Conservation (phyloP, 192 early-diverging fungal genomes). For the Coemansia sp. region DNA sequence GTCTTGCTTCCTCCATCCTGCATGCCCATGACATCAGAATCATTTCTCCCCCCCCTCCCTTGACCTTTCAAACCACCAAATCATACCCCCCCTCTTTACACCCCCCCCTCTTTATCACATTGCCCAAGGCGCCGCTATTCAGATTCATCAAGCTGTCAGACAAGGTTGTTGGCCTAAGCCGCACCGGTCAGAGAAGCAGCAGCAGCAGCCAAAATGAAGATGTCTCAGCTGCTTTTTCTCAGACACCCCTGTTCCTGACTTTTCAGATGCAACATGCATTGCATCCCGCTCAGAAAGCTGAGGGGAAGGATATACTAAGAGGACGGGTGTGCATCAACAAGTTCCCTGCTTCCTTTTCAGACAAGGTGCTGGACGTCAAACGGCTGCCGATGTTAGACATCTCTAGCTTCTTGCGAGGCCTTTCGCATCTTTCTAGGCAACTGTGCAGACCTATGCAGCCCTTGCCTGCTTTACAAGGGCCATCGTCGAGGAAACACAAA, state of each 20-base stretch:
- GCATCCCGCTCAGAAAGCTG: not conserved
- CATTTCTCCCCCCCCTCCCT: not conserved
- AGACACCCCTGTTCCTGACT: not conserved
- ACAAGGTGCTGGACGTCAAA: not conserved
- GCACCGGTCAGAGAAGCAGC: not conserved
- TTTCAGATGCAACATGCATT: not conserved
- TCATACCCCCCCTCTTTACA: not conserved
- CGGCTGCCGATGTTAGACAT: not conserved
- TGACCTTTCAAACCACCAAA: not conserved
- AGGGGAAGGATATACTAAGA: not conserved
- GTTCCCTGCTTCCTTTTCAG: not conserved
- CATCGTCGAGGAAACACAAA: not conserved
- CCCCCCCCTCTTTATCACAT: not conserved
- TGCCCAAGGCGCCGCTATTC: not conserved
- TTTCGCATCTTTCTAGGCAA: not conserved
- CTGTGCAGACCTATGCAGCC: not conserved
- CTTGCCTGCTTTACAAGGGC: not conserved
- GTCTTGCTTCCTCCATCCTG: conserved; percentile 8
- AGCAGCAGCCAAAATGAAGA: not conserved
- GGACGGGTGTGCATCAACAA: not conserved
- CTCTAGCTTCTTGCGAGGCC: not conserved
- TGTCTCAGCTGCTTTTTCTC: not conserved
- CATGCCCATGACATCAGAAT: not conserved
- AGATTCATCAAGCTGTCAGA: not conserved
- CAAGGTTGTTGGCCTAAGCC: not conserved